Base-by-base conservation (phyloP, 1,284 basidiomycete genomes). In the Heterobasidion irregulare region DNA sequence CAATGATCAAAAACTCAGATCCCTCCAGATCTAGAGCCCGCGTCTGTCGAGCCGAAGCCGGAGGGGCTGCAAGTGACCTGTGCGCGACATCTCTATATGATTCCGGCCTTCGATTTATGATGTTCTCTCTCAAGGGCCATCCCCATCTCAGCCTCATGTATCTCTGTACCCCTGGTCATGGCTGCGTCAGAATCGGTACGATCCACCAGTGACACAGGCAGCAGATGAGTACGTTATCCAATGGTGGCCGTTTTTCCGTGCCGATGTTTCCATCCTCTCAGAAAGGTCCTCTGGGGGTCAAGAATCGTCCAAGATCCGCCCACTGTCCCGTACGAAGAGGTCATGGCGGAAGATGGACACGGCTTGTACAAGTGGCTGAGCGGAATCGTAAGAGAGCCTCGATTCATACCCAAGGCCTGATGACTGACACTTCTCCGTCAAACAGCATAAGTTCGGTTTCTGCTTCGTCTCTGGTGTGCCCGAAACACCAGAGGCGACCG, bases 101-200 rank as follows among this genome's bases (percentile, higher is more conserved):
- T 38, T 7, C 6, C 19, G 32, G 33, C 8, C 12, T 38, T 33
- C 47, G 3, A 7, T 26, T 0, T 26, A 12, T 2, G 35, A 16
- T 41, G n/a, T 4, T 26, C 13, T 43, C 46, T 48, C 32, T 15
- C 35, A n/a, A 61, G 55, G 56, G 53, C 56, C 56, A 89, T 78
- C 82, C 9, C 75, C 81, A 9, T 71, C 78, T 0, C 70, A 76
- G 43, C 72, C 75, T 1, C 93, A 96, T 65, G 67, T 78, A 19
- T 95, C 92, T 0, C 64, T 88, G 51, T 97, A 91, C 65, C 92
- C 94, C 0, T 93, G 92, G 92, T 74, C 80, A 52, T 95, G 92
- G 92, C 75, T 95, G 2, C 75, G 77, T 63, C 67, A 71, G 59
- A 83, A 90, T 63, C 84, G 88, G 3, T 92, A 94, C 64, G 85